A percentile compares a stretch with the other conserved stretches of the same genome.
Evolutionary conservation across 768 basidiomycete species (phyloP).

Genomic region (Dioszegia aurantiaca): DNA sequence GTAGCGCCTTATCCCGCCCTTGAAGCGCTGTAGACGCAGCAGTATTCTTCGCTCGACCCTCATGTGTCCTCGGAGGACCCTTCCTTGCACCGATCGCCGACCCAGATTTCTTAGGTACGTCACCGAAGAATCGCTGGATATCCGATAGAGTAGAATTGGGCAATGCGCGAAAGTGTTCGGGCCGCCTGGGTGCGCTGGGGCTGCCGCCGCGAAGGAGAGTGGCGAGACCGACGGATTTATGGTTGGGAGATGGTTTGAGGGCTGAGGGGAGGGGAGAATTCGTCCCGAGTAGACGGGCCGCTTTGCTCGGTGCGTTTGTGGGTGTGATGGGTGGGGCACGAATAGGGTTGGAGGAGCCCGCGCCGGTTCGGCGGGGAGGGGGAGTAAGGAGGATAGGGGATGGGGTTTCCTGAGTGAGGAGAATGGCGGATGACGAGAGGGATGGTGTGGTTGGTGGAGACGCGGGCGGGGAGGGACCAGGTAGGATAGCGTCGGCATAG

Average conservation of each 20-base stretch:
- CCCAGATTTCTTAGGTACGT: constrained; percentile 18
- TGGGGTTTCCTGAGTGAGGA: not conserved
- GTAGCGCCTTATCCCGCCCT: not conserved
- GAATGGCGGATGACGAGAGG: not conserved
- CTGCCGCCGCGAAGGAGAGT: constrained; percentile 2
- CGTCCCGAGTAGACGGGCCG: constrained; percentile 34
- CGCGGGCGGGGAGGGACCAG: constrained; percentile 26
- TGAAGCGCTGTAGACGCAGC: not conserved
- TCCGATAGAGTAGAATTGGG: constrained; percentile 28
- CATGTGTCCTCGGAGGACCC: not conserved
- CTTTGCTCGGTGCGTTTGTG: constrained; percentile 40
- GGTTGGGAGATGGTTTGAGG: not conserved
- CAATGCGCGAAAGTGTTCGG: constrained; percentile 32
- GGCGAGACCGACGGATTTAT: not conserved
- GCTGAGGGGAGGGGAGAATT: not conserved
- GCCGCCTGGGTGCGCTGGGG: constrained; percentile 2
- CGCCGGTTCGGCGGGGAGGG: not conserved
- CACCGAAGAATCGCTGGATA: constrained; percentile 43
- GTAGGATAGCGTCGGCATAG: constrained; percentile 26
- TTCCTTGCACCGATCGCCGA: constrained; percentile 6
- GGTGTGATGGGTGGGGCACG: constrained; percentile 34
- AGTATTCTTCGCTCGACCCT: not conserved
- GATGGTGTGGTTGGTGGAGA: not conserved
- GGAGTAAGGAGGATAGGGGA: not conserved
- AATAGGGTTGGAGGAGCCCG: constrained; percentile 9